These are phyloP conservation scores for Powellomyces hirtus DNA, from an alignment of 192 early-diverging fungal genomes.

Conservation along the genomic window DNA sequence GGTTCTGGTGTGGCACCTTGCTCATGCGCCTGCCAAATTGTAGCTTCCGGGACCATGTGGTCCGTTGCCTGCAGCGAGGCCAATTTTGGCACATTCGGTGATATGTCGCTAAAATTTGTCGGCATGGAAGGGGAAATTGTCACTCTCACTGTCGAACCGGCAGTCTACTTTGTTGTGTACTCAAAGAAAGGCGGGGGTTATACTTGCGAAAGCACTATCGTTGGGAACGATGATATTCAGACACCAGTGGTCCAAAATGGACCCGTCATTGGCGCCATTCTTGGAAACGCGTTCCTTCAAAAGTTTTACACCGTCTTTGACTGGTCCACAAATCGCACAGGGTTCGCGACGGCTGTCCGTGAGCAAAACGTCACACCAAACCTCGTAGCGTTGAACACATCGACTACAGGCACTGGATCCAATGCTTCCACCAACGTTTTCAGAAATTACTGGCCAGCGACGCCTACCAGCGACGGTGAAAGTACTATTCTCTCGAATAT, in stretches of 20 bases:
- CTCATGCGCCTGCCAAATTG: no score
- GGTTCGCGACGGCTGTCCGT: slow-evolving; percentile 26
- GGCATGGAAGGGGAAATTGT: background rate
- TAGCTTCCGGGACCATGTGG: no score
- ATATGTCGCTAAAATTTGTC: no score
- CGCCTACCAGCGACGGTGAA: no score
- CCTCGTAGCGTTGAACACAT: background rate
- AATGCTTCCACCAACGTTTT: no score
- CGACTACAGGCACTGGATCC: background rate
- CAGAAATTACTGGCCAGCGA: background rate
- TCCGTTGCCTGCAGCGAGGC: no score
- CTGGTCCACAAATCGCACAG: slow-evolving; percentile 15
- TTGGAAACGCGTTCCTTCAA: slow-evolving; percentile 37
- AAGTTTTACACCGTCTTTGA: slow-evolving; percentile 48
- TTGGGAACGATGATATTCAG: slow-evolving; percentile 4
- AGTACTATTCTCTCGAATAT: no score
- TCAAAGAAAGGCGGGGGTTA: background rate
- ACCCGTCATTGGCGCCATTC: slow-evolving; percentile 14
- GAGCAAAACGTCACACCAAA: background rate
- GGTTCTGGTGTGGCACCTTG: no score
- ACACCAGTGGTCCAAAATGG: background rate
- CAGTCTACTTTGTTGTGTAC: slow-evolving; percentile 1
- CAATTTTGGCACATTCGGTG: no score
- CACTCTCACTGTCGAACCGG: slow-evolving; percentile 4
- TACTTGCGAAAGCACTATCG: slow-evolving; percentile 2